Evolutionary conservation across 73 alveolate species (phyloP), one percentile per base, ranked within the genome.

Genomic region (Paramecium primaurelia): DNA sequence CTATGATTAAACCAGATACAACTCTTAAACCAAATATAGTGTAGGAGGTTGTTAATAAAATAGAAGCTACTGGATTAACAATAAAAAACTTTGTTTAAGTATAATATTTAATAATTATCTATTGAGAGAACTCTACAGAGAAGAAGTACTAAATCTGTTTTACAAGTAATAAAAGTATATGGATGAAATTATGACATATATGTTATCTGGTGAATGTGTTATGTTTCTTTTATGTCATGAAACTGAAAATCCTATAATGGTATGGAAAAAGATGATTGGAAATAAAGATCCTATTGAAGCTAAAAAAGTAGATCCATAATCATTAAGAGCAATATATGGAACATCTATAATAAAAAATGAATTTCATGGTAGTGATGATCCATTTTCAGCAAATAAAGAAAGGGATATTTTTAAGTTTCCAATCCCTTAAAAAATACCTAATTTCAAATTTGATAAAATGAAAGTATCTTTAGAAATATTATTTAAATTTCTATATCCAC

Each of bases 181-280:
- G 89, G 94, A 92, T n/a, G 98, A 97, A 28, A 93, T 97, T 37
- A 86, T 85, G 47, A 98, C 97, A 47, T 98, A 97, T 75, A 88
- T 96, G 95, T 87, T 93, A 34, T 91, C 98, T 40, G 99, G 99
- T 7, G 98, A 97, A 12, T 96, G 98, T 16, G 93, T 95, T 6
- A 95, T 97, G 36, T 64, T 97, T 80, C 92, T 97, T 3, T 92
- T 97, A 87, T 71, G 97, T 92, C 88, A 92, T 95, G 89, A 92
- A 93, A 77, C 96, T 93, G 95, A 98, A 93, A 92, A 97, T 89
- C 99, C 99, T 16, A 97, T 97, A 32, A 92, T 88, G 49, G 94
- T 97, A 80, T 97, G 99, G 99, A 97, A 96, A 93, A 94, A 96
- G 89, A 80, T 97, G 93, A 97, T 97, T 40, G 99, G 99, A 28